These are phyloP conservation scores for Kodamaea leandrae DNA, from an alignment of 805 yeast species.

Conservation along the genomic window DNA sequence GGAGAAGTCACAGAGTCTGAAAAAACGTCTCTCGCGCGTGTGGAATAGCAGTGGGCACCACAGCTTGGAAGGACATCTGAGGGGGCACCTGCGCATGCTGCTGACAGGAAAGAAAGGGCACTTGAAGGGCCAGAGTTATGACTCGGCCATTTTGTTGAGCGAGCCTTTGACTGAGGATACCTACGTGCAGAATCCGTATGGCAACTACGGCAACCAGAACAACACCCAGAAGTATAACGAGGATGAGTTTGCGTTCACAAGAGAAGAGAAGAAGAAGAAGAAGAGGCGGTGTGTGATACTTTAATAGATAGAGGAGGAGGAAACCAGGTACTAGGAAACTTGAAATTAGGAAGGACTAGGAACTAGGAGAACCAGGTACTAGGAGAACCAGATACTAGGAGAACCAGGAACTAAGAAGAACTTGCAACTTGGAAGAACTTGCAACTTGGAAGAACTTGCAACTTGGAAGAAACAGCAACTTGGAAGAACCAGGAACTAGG, in stretches of 20 bases:
- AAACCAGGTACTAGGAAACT: not conserved
- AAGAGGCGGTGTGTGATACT: constrained; percentile 34
- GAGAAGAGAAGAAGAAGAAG: constrained; percentile 27
- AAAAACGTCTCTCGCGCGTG: constrained; percentile 34
- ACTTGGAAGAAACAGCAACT: too few species aligned
- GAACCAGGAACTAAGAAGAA: too few species aligned
- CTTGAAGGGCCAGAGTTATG: constrained; percentile 36
- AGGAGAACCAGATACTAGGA: not conserved
- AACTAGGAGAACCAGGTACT: not conserved
- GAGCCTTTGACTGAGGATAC: constrained; percentile 42
- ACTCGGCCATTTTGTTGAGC: constrained; percentile 35
- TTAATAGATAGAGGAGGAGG: constrained; percentile 12
- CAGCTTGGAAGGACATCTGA: constrained; percentile 10
- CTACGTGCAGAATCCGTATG: constrained; percentile 36
- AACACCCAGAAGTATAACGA: constrained; percentile 29
- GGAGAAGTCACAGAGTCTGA: constrained; percentile 29
- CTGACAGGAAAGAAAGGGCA: constrained; percentile 31
- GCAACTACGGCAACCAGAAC: constrained; percentile 18
- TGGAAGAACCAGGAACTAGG: too few species aligned
- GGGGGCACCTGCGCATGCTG: constrained; percentile 22
- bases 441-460: too few species aligned
- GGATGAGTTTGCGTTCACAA: constrained; percentile 43
- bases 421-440: too few species aligned
- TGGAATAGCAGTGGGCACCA: constrained; percentile 21
- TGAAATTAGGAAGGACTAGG: not conserved